A percentile compares a stretch with the other conserved stretches of the same genome.
Evolutionary conservation across 192 early-diverging fungal species (phyloP).

Genomic region (Coemansia sp.): DNA sequence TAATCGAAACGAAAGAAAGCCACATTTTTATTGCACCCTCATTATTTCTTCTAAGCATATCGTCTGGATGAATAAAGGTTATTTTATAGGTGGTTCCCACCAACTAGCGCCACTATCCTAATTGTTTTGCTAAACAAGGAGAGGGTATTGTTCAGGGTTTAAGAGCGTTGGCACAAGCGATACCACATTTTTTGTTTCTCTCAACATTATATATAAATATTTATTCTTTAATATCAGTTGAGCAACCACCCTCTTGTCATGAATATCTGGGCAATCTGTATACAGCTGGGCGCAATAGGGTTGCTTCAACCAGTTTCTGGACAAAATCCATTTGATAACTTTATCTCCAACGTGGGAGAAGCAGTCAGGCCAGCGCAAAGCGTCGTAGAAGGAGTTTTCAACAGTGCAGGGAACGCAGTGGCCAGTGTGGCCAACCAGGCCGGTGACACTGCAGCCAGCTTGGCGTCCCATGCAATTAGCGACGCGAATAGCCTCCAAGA

Average conservation of each 20-base stretch:
- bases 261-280: not conserved
- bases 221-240: not conserved
- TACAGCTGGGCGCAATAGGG: not conserved
- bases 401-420: slow-evolving; percentile 16
- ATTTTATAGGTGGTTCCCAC: not conserved
- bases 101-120: not conserved
- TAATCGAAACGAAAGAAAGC: not conserved
- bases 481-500: slow-evolving; percentile 20
- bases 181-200: not conserved
- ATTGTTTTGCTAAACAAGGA: not conserved
- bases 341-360: slow-evolving; percentile 4
- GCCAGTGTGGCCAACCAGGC: slow-evolving; percentile 23
- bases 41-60: no score
- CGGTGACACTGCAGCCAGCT: slow-evolving; percentile 15
- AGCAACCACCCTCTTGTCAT: not conserved
- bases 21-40: no score
- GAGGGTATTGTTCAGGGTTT: not conserved
- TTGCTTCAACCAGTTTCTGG: not conserved
- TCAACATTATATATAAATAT: not conserved
- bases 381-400: slow-evolving; percentile 12
- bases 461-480: slow-evolving; percentile 18
- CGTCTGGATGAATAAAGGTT: no score
- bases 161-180: not conserved
- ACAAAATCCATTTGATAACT: not conserved
- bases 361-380: slow-evolving; percentile 14